These are phyloP conservation scores for Emmonsiellopsis sp. DNA, from an alignment of 2,329 filamentous ascomycete species.

Conservation along the genomic window DNA sequence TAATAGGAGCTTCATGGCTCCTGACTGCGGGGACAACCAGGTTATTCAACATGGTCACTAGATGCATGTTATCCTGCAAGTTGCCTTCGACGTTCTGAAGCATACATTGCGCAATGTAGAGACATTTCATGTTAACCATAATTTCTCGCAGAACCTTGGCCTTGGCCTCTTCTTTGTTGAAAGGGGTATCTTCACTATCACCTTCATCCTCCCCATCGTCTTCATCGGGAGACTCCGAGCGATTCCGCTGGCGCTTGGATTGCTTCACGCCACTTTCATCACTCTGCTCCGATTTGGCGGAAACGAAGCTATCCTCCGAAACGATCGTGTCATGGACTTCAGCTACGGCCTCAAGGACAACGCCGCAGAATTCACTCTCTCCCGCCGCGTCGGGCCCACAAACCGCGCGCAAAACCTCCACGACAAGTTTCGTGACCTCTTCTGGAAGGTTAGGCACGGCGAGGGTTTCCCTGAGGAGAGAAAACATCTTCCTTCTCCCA, in stretches of 20 bases:
- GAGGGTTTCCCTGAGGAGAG: conserved; percentile 73
- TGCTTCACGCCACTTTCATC: conserved; percentile 47
- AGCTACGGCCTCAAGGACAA: conserved; percentile 80
- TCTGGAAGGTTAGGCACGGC: conserved; percentile 83
- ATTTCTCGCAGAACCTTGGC: conserved; percentile 68
- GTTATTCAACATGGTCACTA: conserved; percentile 98
- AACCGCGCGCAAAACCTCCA: conserved; percentile 72
- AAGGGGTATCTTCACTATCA: conserved; percentile 38
- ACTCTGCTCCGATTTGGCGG: conserved; percentile 76
- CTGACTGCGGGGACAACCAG: conserved; percentile 90
- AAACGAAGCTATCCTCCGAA: conserved; percentile 78
- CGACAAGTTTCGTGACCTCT: conserved; percentile 78
- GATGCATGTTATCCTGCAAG: conserved; percentile 76
- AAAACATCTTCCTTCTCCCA: conserved; percentile 90
- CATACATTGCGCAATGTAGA: conserved; percentile 97
- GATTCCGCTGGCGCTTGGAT: conserved; percentile 27
- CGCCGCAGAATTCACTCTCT: conserved; percentile 41
- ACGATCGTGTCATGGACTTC: conserved; percentile 94
- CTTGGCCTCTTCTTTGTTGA: conserved; percentile 52
- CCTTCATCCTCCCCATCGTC: conserved; percentile 50
- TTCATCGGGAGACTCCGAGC: conserved; percentile 39
- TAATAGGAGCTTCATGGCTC: conserved; percentile 82
- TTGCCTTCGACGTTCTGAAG: conserved; percentile 83
- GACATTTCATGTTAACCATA: conserved; percentile 95
- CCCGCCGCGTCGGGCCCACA: conserved; percentile 53